phyloP scores from a whole-genome alignment of 2,329 filamentous ascomycete species.

The Fusarium sp. region DNA sequence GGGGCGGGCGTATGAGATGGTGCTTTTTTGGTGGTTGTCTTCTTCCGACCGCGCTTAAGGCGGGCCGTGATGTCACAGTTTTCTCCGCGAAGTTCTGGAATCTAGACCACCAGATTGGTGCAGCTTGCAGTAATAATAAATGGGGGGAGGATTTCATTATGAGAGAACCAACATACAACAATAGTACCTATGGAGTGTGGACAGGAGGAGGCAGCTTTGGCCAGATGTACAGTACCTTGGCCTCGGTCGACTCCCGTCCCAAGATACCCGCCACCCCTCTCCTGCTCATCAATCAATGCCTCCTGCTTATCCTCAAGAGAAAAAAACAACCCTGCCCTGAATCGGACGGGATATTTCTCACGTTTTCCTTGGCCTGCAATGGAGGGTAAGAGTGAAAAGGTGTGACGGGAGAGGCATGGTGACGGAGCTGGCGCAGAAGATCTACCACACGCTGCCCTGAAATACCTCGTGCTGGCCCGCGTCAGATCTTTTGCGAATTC shows the following conservation, averaged over 20 bases:
- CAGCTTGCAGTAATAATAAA: constrained; percentile 5
- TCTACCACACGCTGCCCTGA: constrained; percentile 8
- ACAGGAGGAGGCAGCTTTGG: not conserved
- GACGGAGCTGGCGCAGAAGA: constrained; percentile 24
- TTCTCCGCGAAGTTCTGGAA: constrained; percentile 28
- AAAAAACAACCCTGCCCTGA: constrained; percentile 5
- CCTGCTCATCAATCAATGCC: constrained; percentile 24
- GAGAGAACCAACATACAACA: not conserved
- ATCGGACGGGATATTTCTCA: constrained; percentile 29
- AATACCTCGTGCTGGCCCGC: constrained; percentile 14
- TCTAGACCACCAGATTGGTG: constrained; percentile 14
- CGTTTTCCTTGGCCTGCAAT: constrained; percentile 31
- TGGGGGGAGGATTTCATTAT: not conserved
- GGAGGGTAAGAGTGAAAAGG: constrained; percentile 17
- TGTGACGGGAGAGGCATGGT: constrained; percentile 13
- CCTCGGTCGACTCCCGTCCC: constrained; percentile 35
- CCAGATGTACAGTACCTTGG: constrained; percentile 23
- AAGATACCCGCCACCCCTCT: constrained; percentile 22
- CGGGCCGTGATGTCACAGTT: constrained; percentile 24
- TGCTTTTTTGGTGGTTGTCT: not conserved
- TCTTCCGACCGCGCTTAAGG: not conserved
- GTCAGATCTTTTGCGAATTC: not conserved
- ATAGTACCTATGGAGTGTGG: constrained; percentile 8
- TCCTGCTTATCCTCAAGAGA: constrained; percentile 4
- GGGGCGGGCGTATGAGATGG: not conserved